These are phyloP conservation scores for Populus ilicifolia DNA, from an alignment of 345 rosid genomes.

Conservation along the genomic window DNA sequence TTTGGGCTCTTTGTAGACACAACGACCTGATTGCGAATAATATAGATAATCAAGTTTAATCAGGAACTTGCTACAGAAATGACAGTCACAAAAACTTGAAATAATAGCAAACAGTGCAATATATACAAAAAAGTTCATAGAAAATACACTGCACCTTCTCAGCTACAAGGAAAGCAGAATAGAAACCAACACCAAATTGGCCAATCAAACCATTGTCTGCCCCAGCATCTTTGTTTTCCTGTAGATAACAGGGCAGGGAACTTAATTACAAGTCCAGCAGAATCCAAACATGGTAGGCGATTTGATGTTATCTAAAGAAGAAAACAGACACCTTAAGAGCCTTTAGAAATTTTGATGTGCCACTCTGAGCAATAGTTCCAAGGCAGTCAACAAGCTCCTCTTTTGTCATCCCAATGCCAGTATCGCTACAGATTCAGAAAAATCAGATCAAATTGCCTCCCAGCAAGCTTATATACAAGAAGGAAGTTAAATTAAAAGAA, in stretches of 20 bases:
- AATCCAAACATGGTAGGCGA: neutral
- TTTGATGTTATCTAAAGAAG: neutral
- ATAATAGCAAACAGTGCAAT: neutral
- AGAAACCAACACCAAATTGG: conserved; percentile 99
- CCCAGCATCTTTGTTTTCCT: conserved; percentile 93
- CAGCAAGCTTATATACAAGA: neutral
- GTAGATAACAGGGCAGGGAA: conserved; percentile 1
- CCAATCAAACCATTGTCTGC: conserved; percentile 87
- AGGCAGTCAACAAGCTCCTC: conserved; percentile 95
- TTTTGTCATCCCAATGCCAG: conserved; percentile 98
- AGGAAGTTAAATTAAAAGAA: neutral
- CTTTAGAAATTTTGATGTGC: conserved; percentile 89
- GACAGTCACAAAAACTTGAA: neutral
- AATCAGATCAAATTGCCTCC: neutral
- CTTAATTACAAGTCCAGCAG: neutral
- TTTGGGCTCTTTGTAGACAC: conserved; percentile 95
- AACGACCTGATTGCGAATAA: conserved; percentile 53
- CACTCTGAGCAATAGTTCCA: conserved; percentile 99
- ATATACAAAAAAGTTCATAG: neutral
- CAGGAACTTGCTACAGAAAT: conserved; percentile 2
- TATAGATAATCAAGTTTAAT: conserved; percentile 3
- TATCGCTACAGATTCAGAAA: conserved; percentile 52
- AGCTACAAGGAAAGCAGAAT: conserved; percentile 96
- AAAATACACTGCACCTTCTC: conserved; percentile 57
- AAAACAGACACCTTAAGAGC: conserved; percentile 65